Base-by-base conservation (phyloP, 768 basidiomycete species). In the Melanogaster broomeanus region DNA sequence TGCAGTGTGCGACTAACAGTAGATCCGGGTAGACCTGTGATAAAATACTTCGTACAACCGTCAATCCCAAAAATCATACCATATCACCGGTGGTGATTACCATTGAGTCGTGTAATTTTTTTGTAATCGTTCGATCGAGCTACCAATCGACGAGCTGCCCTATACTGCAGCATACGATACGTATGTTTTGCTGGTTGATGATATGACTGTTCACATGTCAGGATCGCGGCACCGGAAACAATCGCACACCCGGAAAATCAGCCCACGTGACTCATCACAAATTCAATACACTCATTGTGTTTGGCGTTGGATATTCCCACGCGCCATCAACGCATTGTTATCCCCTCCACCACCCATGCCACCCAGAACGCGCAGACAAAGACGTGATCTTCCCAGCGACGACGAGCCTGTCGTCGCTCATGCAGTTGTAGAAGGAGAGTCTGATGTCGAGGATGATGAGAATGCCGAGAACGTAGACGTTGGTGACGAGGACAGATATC, bases 401-500 rank as follows among this genome's bases (percentile, higher is more conserved):
- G 42, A 47, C 35, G 47, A 31, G 15, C 35, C 43, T 16, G 22
- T 42, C 38, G 18, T 31, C 25, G 16, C 30, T n/a, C 34, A 45
- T 42, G 25, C 31, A 15, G 30, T 21, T 18, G 34, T 27, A 5
- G 40, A 33, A 27, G 48, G 45, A 42, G 54, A 53, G 25, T 51
- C 43, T 39, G 45, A 55, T 42, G 52, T 57, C 48, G 61, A 66
- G 53, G 57, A 57, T 7, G 61, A 68, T 45, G 3, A 27, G 19
- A 33, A 33, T 22, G 34, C 27, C 13, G 19, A 51, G 16, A 43
- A 30, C 3, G 48, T 33, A 8, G 42, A 37, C 4, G 43, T 37
- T 6, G 52, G 30, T 18, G 53, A 34, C 25, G 63, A 48, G 52
- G 56, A 58, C 27, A 28, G 41, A n/a, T 27, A 11, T 18, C 11